Conservation (phyloP, 768 basidiomycete species). For the Astraeus odoratus region DNA sequence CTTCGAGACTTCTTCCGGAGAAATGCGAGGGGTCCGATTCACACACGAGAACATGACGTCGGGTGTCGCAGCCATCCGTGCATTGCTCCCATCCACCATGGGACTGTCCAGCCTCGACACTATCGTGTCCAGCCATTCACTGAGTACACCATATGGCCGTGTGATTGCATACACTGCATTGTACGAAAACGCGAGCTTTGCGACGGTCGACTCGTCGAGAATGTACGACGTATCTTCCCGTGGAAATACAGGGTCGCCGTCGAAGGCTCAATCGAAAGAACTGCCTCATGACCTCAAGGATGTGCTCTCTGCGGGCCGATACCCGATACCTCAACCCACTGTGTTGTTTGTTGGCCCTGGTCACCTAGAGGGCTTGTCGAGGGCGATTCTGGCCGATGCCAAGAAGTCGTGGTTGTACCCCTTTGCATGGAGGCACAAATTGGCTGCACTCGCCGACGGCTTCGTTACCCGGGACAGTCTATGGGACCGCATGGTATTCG, state of each 20-base stretch:
- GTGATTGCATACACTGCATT: constrained; percentile 74
- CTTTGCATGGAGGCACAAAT: constrained; percentile 75
- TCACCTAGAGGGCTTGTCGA: constrained; percentile 51
- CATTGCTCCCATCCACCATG: constrained; percentile 68
- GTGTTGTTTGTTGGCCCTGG: constrained; percentile 65
- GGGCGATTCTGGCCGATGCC: constrained; percentile 47
- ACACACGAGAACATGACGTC: constrained; percentile 86
- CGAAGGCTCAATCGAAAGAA: constrained; percentile 2
- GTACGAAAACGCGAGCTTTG: constrained; percentile 68
- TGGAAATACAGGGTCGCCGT: constrained; percentile 3
- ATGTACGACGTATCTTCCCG: constrained; percentile 38
- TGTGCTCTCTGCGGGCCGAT: constrained; percentile 37
- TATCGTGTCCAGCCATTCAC: constrained; percentile 63
- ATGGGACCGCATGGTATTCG: constrained; percentile 81
- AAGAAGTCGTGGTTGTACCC: constrained; percentile 50
- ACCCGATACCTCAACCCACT: constrained; percentile 69
- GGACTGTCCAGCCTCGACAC: constrained; percentile 67
- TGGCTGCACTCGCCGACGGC: constrained; percentile 61
- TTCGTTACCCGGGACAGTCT: constrained; percentile 70
- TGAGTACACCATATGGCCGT: constrained; percentile 75
- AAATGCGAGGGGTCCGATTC: constrained; percentile 55
- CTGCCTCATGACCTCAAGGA: constrained; percentile 43
- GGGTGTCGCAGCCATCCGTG: constrained; percentile 74
- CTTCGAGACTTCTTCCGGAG: constrained; percentile 45
- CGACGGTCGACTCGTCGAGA: constrained; percentile 52